Conservation (phyloP, 805 yeast species). For the Nakazawaea molendinolei region DNA sequence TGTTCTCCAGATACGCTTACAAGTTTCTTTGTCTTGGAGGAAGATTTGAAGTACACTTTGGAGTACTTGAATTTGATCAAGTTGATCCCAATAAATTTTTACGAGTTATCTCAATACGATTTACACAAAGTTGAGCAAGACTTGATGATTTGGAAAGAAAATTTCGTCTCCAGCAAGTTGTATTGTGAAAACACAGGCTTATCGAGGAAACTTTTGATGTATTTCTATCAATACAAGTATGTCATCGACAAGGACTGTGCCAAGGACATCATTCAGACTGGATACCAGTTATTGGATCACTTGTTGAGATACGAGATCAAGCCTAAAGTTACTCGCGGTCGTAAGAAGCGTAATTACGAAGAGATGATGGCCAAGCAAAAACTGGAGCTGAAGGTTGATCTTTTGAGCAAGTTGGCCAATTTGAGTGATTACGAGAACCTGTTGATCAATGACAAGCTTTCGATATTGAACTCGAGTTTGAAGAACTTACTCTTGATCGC, state of each 20-base stretch:
- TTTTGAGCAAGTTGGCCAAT: background rate
- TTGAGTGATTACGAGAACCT: conserved; percentile 3
- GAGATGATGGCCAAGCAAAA: conserved; percentile 3
- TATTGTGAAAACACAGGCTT: background rate
- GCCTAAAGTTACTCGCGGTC: conserved; percentile 10
- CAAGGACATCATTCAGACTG: background rate
- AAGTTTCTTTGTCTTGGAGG: conserved; percentile 25
- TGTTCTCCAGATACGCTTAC: conserved; percentile 27
- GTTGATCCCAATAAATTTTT: conserved; percentile 24
- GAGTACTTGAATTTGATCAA: conserved; percentile 26
- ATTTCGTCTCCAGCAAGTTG: conserved; percentile 8
- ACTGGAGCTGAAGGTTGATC: background rate
- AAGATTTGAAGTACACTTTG: conserved; percentile 27
- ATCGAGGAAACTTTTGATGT: conserved; percentile 1
- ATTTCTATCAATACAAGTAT: conserved; percentile 7
- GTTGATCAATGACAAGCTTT: conserved; percentile 5
- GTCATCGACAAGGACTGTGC: conserved; percentile 1
- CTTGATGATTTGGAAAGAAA: conserved; percentile 21
- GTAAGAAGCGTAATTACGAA: conserved; percentile 9
- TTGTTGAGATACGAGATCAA: conserved; percentile 8
- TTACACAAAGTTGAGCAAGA: conserved; percentile 16
- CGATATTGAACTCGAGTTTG: conserved; percentile 1
- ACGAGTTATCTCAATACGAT: conserved; percentile 16
- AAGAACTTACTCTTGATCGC: conserved; percentile 2
- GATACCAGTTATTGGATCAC: conserved; percentile 1